A percentile compares a stretch with the other conserved stretches of the same genome.
phyloP scores from a whole-genome alignment of 2,329 filamentous ascomycete genomes.

The Trichophyton simii region DNA sequence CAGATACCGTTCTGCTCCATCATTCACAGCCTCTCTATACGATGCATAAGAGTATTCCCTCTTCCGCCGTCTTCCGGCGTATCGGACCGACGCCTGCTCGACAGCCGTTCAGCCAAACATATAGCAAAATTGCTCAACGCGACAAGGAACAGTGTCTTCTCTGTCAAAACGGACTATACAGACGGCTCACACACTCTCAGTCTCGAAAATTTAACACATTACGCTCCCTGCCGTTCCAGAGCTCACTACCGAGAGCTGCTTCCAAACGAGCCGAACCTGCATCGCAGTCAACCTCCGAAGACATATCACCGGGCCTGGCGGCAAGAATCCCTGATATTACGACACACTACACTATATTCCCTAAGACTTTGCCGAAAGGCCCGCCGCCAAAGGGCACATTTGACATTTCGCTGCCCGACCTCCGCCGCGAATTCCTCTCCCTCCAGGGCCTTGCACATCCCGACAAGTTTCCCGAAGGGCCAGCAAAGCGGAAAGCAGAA shows the following conservation, averaged over 20 bases:
- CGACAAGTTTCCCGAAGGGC: conserved; percentile 36
- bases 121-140: neutral
- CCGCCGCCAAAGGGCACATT: conserved; percentile 70
- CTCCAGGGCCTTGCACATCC: conserved; percentile 51
- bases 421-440: conserved; percentile 75
- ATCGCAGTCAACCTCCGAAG: neutral
- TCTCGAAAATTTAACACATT: neutral
- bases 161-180: neutral
- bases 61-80: neutral
- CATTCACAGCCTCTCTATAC: neutral
- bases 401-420: conserved; percentile 52
- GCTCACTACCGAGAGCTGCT: neutral
- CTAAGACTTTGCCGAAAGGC: conserved; percentile 59
- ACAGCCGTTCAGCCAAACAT: neutral
- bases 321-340: conserved; percentile 25
- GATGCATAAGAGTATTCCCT: neutral
- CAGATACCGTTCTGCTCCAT: neutral
- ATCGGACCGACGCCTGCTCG: neutral
- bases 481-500: conserved; percentile 52
- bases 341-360: conserved; percentile 83
- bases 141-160: neutral
- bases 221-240: neutral
- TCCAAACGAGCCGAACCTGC: neutral
- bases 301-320: neutral
- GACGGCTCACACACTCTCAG: neutral